Evolutionary conservation across 2,329 filamentous ascomycete genomes (phyloP).

Genomic region (Claviceps pazoutovae): DNA sequence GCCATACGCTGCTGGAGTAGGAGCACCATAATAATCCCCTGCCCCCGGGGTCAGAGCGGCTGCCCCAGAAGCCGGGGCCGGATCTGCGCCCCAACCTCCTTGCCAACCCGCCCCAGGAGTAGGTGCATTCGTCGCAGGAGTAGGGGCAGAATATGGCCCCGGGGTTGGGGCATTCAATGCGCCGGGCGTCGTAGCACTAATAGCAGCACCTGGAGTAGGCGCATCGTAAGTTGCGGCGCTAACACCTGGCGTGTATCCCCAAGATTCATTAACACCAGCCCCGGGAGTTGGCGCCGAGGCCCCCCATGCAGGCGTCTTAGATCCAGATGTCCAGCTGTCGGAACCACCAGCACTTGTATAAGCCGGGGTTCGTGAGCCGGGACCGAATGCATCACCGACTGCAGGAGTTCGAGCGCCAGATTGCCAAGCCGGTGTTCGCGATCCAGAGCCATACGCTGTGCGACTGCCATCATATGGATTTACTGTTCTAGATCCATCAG

Average conservation of each 20-base stretch:
- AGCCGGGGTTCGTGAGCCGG: slow-evolving; percentile 55
- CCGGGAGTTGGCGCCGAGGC: slow-evolving; percentile 44
- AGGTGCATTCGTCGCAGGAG: slow-evolving; percentile 49
- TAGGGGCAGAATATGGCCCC: slow-evolving; percentile 51
- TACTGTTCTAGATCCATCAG: slow-evolving; percentile 51
- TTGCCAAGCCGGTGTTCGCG: slow-evolving; percentile 64
- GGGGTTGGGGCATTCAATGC: slow-evolving; percentile 58
- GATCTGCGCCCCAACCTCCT: slow-evolving; percentile 44
- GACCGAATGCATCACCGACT: slow-evolving; percentile 43
- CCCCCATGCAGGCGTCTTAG: slow-evolving; percentile 66
- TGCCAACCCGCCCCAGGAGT: slow-evolving; percentile 54
- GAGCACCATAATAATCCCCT: slow-evolving; percentile 47
- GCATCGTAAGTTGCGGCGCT: slow-evolving; percentile 49
- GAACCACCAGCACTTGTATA: slow-evolving; percentile 32
- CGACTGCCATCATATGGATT: slow-evolving; percentile 61
- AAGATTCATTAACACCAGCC: slow-evolving; percentile 43
- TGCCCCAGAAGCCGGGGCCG: slow-evolving; percentile 52
- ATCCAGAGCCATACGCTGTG: slow-evolving; percentile 63
- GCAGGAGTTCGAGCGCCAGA: slow-evolving; percentile 62
- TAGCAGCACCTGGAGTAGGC: slow-evolving; percentile 47
- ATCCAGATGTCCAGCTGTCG: slow-evolving; percentile 52
- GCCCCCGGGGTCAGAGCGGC: slow-evolving; percentile 58
- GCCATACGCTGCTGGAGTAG: slow-evolving; percentile 48
- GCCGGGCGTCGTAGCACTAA: slow-evolving; percentile 47
- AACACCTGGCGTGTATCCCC: slow-evolving; percentile 43